Base-by-base conservation (phyloP, 1,139 yeast genomes). In the Candida glucosophila region DNA sequence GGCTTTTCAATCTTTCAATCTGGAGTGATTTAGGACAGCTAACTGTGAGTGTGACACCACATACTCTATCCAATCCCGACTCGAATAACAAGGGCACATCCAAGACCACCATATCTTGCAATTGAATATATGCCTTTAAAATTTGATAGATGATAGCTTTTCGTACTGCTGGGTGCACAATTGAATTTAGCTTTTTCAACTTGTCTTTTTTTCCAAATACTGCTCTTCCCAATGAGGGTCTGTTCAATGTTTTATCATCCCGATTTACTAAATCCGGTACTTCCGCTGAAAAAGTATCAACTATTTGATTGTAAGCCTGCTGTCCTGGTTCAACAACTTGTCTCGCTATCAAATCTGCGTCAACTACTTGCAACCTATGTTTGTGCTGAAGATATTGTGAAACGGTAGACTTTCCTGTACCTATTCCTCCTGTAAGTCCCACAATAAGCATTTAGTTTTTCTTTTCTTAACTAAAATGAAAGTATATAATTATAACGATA, bases 401-500 rank as follows among this genome's bases (percentile, higher is more conserved):
- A 0, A 85, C 97, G 0, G 97, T 88, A 9, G 95, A 80, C 47
- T 92, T 92, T 2, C 99, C 99, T 4, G 92, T 71, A 6, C 96
- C 95, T 27, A 90, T 90, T 1, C 96, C 96, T 1, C 99, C 99
- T 0, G 98, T 90, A 14, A 90, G 67, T 1, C 99, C 99, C 6
- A 92, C 70, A 18, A 90, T 69, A 28, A 90, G 69, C 98, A 90
- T 90, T 5, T 11, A n/a, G n/a, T n/a, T n/a, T n/a, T n/a, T n/a
- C n/a, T n/a, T n/a, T n/a, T n/a, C n/a, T n/a, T n/a, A n/a, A n/a
- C n/a, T n/a, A n/a, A n/a, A n/a, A n/a, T n/a, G n/a, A n/a, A n/a
- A n/a, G n/a, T n/a, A n/a, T n/a, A n/a, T n/a, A n/a, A n/a, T n/a
- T n/a, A n/a, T n/a, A n/a, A n/a, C n/a, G n/a, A n/a, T n/a, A n/a